These are phyloP conservation scores for Nelumbo lutea DNA, from an alignment of 164 flowering plant species.

Conservation along the genomic window DNA sequence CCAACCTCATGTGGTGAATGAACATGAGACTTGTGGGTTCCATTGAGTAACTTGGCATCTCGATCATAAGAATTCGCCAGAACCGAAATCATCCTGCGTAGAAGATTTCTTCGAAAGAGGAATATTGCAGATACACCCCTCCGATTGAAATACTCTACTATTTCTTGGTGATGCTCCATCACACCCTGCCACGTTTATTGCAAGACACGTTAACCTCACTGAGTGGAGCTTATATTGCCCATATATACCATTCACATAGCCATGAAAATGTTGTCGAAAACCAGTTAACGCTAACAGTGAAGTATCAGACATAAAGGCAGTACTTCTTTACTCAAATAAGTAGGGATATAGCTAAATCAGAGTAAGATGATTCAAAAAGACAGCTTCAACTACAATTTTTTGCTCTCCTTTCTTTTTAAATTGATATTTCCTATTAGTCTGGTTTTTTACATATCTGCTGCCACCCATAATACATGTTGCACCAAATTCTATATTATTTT, in stretches of 20 bases:
- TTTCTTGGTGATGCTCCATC: conserved; percentile 31
- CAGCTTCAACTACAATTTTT: too few relatives aligned
- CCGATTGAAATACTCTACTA: conserved; percentile 31
- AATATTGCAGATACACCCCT: conserved; percentile 49
- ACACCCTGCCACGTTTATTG: conserved; percentile 28
- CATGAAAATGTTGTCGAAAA: too few relatives aligned
- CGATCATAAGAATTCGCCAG: conserved; percentile 59
- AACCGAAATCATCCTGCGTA: conserved; percentile 53
- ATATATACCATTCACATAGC: neutral
- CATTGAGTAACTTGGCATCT: conserved; percentile 49
- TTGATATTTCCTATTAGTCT: too few relatives aligned
- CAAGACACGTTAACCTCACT: neutral
- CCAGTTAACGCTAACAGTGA: too few relatives aligned
- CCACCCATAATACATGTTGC: too few relatives aligned
- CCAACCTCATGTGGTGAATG: conserved; percentile 54
- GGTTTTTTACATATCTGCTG: too few relatives aligned
- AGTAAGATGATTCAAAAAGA: neutral
- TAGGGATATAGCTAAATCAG: neutral
- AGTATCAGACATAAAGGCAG: too few relatives aligned
- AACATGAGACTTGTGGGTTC: conserved; percentile 72
- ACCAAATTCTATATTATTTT: too few relatives aligned
- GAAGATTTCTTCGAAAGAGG: conserved; percentile 52
- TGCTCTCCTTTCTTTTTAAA: too few relatives aligned
- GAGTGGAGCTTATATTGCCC: neutral
- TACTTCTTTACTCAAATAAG: neutral